Evolutionary conservation across 2,329 filamentous ascomycete species (phyloP), one percentile per base, ranked within the genome.

Genomic region (Colletotrichum tabaci): DNA sequence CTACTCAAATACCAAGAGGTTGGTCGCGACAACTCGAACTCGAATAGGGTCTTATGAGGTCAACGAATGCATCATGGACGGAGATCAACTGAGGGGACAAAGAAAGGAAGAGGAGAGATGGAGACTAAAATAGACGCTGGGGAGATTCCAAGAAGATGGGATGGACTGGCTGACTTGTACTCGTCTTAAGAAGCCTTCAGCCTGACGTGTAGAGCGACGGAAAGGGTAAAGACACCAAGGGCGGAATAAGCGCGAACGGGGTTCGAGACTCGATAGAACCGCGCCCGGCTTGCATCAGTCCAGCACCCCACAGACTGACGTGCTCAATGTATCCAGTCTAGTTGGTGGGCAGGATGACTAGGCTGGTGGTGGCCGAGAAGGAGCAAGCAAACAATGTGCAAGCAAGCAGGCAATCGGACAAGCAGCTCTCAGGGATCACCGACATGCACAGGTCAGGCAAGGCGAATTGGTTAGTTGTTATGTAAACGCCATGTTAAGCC

Each of bases 81-180:
- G 23, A 44, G 69, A 72, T 72, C 69, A 69, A 53, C 60, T 26
- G 15, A 49, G 8, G 49, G 21, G 53, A 72, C 69, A 72, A 72
- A 72, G 69, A 64, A 60, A 18, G 44, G 40, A 15, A 40, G 40
- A 49, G 18, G 40, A 40, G 53, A 15, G 40, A 55, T 23, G 58
- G 40, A 56, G 23, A 47, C 40, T 44, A 56, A 66, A 50, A 49
- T 40, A 49, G 52, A 40, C 49, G 47, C 47, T 55, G 69, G 18
- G 26, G 47, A 38, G 46, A 21, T 18, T 38, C 55, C 26, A 47
- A 64, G 30, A 42, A 47, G 46, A 60, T 50, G 40, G 56, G 69
- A 47, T 23, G 47, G 26, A 47, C 40, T 44, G 66, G 35, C 58
- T 21, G 65, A 53, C 46, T 64, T 63, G 13, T 68, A 55, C 53